A percentile compares a stretch with the other conserved stretches of the same genome.
Conservation (phyloP, 2,329 filamentous ascomycete species). For the Lojkania enalia region DNA sequence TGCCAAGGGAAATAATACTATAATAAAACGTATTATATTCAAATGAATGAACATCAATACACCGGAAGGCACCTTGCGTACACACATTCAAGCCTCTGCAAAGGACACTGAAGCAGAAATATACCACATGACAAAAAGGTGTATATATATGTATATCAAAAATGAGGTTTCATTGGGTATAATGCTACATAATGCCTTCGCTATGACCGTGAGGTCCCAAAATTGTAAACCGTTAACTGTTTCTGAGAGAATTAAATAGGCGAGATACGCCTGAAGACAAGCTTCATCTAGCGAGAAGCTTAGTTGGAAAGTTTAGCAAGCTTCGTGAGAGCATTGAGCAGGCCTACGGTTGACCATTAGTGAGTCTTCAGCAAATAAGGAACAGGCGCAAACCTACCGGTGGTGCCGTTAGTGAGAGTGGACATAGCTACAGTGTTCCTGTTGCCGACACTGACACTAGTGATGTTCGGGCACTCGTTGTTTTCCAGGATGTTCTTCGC, state of each 20-base stretch:
- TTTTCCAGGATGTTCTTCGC: constrained; percentile 73
- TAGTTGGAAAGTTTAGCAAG: constrained; percentile 22
- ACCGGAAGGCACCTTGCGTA: too few species aligned
- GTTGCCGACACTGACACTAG: constrained; percentile 83
- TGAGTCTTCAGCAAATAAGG: too few species aligned
- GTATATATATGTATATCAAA: too few species aligned
- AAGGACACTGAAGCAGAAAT: too few species aligned
- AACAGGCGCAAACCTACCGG: constrained; percentile 61
- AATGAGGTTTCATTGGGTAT: too few species aligned
- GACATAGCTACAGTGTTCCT: constrained; percentile 85
- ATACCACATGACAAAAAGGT: too few species aligned
- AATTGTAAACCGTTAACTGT: neutral
- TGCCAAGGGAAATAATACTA: too few species aligned
- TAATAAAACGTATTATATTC: too few species aligned
- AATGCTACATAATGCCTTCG: neutral
- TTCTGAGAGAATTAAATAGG: too few species aligned
- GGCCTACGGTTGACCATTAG: constrained; percentile 20
- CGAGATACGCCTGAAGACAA: too few species aligned
- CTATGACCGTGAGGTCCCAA: neutral
- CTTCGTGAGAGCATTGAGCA: constrained; percentile 34
- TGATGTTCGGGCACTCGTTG: constrained; percentile 59
- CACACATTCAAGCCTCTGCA: too few species aligned
- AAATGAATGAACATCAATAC: too few species aligned
- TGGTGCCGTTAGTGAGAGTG: constrained; percentile 88
- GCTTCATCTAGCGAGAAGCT: neutral